These are phyloP conservation scores for Thelonectria rubi DNA, from an alignment of 2,329 filamentous ascomycete species.

Conservation along the genomic window DNA sequence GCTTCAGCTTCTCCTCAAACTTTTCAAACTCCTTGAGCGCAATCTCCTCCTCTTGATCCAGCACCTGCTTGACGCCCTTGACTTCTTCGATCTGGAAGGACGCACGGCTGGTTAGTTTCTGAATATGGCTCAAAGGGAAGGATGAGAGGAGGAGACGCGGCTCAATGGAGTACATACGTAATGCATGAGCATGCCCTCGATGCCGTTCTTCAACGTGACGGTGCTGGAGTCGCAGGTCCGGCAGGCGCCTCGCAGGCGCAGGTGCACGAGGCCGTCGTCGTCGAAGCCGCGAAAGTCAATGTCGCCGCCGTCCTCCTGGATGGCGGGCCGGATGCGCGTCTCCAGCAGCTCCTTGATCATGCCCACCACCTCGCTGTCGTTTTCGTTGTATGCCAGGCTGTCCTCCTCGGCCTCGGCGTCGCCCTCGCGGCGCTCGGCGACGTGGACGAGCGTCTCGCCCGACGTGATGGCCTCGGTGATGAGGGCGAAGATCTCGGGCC, in stretches of 20 bases:
- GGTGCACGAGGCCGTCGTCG: constrained; percentile 77
- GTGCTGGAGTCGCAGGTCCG: constrained; percentile 97
- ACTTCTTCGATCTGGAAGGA: constrained; percentile 88
- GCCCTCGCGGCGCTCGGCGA: constrained; percentile 68
- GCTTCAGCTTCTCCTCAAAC: constrained; percentile 84
- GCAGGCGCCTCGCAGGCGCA: constrained; percentile 93
- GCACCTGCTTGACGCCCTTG: constrained; percentile 86
- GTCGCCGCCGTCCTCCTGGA: constrained; percentile 97
- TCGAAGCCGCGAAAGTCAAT: constrained; percentile 95
- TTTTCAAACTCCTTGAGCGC: constrained; percentile 88
- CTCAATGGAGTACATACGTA: constrained; percentile 69
- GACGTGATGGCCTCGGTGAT: constrained; percentile 92
- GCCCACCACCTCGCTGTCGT: constrained; percentile 91
- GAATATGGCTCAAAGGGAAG: constrained; percentile 3
- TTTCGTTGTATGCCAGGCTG: constrained; percentile 83
- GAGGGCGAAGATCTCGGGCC: constrained; percentile 92
- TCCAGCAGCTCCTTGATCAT: constrained; percentile 99
- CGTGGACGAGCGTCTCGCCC: constrained; percentile 82
- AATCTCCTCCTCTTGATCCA: constrained; percentile 92
- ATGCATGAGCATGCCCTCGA: constrained; percentile 98
- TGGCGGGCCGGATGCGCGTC: constrained; percentile 91
- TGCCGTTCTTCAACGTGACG: constrained; percentile 95
- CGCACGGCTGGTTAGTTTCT: constrained; percentile 40
- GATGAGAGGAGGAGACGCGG: background rate
- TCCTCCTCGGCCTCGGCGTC: constrained; percentile 64